Evolutionary conservation across 2,329 filamentous ascomycete species (phyloP).

Genomic region (Exophiala sp.): DNA sequence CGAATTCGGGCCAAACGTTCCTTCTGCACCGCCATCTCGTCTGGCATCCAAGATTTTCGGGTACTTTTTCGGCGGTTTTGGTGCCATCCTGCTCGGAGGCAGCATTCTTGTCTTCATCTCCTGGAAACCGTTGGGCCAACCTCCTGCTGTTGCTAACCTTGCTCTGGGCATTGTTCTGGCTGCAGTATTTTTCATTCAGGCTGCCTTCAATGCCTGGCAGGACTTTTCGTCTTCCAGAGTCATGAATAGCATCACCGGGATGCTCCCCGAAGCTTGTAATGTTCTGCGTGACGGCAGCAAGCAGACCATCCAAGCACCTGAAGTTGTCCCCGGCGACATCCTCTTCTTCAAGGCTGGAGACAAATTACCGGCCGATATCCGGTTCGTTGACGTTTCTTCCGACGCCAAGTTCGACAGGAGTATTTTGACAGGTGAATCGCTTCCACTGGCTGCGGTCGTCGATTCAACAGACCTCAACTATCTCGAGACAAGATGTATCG

Average conservation of each 20-base stretch:
- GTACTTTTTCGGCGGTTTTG: constrained; percentile 77
- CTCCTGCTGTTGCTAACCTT: constrained; percentile 67
- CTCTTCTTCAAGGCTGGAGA: constrained; percentile 67
- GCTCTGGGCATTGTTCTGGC: constrained; percentile 71
- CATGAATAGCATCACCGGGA: constrained; percentile 75
- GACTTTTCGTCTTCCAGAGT: constrained; percentile 74
- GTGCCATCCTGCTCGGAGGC: constrained; percentile 65
- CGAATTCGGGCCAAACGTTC: constrained; percentile 65
- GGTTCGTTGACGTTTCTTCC: constrained; percentile 64
- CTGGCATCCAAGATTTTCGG: constrained; percentile 57
- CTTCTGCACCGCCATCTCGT: constrained; percentile 62
- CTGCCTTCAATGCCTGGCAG: constrained; percentile 66
- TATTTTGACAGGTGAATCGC: constrained; percentile 68
- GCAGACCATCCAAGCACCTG: constrained; percentile 49
- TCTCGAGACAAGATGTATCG: constrained; percentile 72
- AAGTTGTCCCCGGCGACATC: constrained; percentile 70
- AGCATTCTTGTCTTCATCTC: constrained; percentile 70
- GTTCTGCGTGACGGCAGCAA: constrained; percentile 59
- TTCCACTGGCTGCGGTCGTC: constrained; percentile 60
- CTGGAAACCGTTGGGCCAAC: constrained; percentile 71
- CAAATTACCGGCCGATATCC: constrained; percentile 70
- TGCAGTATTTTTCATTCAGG: constrained; percentile 66
- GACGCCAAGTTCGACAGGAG: constrained; percentile 71
- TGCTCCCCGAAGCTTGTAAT: constrained; percentile 71
- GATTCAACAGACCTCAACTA: constrained; percentile 70